A percentile compares a stretch with the other conserved stretches of the same genome.
Conservation (phyloP, 73 alveolate genomes). For the Tetrahymena malaccensis region DNA sequence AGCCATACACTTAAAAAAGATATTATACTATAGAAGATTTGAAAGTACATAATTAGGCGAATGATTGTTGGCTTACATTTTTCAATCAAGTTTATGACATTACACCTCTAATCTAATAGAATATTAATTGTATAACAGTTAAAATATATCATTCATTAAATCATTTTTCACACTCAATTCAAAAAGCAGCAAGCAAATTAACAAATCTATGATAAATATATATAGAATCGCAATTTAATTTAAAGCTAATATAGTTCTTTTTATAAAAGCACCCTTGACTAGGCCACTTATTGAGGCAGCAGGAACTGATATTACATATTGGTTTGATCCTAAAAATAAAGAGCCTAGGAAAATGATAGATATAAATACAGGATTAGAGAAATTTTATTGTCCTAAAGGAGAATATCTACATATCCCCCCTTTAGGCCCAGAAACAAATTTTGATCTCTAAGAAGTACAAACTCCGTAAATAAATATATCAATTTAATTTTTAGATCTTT, state of each 20-base stretch:
- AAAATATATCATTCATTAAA: background rate
- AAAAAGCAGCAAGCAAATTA: background rate
- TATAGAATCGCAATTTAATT: background rate
- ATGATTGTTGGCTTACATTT: constrained; percentile 91
- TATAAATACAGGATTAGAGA: constrained; percentile 77
- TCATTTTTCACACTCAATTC: background rate
- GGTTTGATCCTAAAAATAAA: constrained; percentile 93
- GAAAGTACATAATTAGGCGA: constrained; percentile 84
- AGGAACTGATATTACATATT: constrained; percentile 95
- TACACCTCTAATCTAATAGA: constrained; percentile 73
- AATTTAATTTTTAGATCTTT: background rate
- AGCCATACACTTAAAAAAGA: constrained; percentile 67
- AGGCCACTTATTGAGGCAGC: constrained; percentile 88
- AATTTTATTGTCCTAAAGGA: constrained; percentile 94
- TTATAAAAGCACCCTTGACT: background rate
- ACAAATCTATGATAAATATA: too few species aligned
- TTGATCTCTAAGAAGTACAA: background rate
- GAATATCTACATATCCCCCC: constrained; percentile 95
- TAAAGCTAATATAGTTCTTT: background rate
- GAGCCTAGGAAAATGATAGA: constrained; percentile 78
- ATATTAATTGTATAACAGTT: constrained; percentile 44
- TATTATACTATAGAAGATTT: constrained; percentile 92
- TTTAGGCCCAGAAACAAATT: constrained; percentile 65
- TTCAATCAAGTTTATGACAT: constrained; percentile 89
- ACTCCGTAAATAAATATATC: constrained; percentile 9